Evolutionary conservation across 1,139 yeast species (phyloP).

Genomic region (Blastobotrys illinoisensis): DNA sequence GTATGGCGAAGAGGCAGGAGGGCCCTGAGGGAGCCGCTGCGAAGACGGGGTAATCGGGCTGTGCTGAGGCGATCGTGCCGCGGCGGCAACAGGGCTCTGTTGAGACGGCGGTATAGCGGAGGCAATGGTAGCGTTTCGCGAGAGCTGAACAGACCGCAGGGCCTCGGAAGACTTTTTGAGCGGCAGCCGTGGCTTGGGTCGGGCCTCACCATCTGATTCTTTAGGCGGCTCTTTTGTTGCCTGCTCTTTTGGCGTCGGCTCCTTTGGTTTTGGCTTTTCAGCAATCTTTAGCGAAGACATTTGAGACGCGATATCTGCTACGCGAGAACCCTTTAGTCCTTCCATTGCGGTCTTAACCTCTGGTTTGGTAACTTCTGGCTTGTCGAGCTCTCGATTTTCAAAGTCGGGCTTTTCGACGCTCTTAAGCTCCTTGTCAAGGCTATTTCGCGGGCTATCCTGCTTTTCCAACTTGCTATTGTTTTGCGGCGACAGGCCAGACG

Average conservation of each 20-base stretch:
- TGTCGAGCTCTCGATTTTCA: too few relatives aligned
- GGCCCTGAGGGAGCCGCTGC: neutral
- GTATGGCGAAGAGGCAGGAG: conserved; percentile 1
- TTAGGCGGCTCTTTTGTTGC: neutral
- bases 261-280: neutral
- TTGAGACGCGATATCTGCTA: neutral
- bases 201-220: neutral
- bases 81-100: neutral
- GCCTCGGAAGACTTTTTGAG: neutral
- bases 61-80: neutral
- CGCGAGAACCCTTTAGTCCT: neutral
- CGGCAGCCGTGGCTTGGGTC: neutral
- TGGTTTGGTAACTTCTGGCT: too few relatives aligned
- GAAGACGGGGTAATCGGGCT: neutral
- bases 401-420: neutral
- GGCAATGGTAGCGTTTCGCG: neutral
- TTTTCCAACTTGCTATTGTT: neutral
- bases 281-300: neutral
- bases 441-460: neutral
- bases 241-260: too few relatives aligned
- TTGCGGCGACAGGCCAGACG: conserved; percentile 10
- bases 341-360: neutral
- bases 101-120: neutral
- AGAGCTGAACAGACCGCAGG: neutral
- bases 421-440: neutral